Evolutionary conservation across 805 yeast species (phyloP).

Genomic region (Nakazawaea anatomiae): DNA sequence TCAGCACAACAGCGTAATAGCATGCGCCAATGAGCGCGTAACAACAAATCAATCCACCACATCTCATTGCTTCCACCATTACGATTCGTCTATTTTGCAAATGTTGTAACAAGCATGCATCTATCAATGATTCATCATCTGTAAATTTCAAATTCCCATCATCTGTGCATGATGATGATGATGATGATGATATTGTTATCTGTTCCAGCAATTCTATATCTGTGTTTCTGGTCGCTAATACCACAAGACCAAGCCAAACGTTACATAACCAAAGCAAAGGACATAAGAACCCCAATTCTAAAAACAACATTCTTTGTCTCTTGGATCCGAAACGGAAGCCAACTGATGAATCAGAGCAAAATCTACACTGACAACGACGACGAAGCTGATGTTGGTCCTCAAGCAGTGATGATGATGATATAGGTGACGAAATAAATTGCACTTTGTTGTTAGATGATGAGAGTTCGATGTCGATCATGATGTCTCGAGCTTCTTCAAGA

Average conservation of each 20-base stretch:
- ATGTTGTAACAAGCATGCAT: neutral
- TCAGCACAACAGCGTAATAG: neutral
- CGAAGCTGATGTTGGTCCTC: too few species aligned
- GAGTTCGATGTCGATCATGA: too few species aligned
- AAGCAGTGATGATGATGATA: too few species aligned
- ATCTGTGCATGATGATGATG: neutral
- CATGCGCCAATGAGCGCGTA: neutral
- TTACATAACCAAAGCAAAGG: neutral
- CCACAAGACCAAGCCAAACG: neutral
- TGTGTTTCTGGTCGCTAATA: neutral
- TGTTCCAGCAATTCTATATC: neutral
- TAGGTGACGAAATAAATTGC: too few species aligned
- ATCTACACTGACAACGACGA: neutral
- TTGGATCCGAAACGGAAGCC: neutral
- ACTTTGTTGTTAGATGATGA: too few species aligned
- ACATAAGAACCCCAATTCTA: neutral
- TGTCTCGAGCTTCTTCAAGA: too few species aligned
- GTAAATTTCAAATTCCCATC: neutral
- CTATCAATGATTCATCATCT: neutral
- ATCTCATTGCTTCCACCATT: neutral
- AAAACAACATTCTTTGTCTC: neutral
- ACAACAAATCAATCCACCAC: neutral
- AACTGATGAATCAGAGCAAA: neutral
- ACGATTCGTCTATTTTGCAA: neutral
- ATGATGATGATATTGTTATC: neutral